These are phyloP conservation scores for Xylaria grammica DNA, from an alignment of 495 filamentous ascomycete genomes.

Conservation along the genomic window DNA sequence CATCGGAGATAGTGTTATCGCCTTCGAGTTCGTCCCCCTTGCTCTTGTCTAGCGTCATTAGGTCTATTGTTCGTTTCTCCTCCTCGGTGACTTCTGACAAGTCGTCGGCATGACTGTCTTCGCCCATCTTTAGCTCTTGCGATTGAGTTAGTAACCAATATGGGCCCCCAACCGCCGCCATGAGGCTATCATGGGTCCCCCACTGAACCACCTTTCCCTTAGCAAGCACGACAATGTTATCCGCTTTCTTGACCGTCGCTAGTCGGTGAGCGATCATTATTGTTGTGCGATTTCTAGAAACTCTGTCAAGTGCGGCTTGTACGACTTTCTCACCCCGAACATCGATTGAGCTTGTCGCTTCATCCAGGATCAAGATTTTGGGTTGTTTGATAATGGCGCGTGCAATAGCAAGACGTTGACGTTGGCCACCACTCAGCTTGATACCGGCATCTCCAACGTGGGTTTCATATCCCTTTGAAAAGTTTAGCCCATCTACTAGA, in stretches of 20 bases:
- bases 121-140: conserved; percentile 49
- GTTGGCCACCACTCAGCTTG: conserved; percentile 67
- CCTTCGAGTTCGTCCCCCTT: conserved; percentile 27
- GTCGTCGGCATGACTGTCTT: conserved; percentile 18
- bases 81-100: conserved; percentile 36
- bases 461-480: conserved; percentile 63
- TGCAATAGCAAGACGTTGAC: conserved; percentile 71
- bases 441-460: conserved; percentile 62
- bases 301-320: conserved; percentile 60
- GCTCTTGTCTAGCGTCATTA: conserved; percentile 36
- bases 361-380: conserved; percentile 81
- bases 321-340: conserved; percentile 63
- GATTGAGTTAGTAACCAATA: conserved; percentile 60
- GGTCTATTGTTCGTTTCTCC: conserved; percentile 48
- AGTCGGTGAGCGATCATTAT: conserved; percentile 68
- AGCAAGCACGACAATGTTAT: conserved; percentile 67
- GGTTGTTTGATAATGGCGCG: conserved; percentile 77
- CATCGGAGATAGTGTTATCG: conserved; percentile 29
- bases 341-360: conserved; percentile 74
- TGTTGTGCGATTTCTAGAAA: conserved; percentile 61
- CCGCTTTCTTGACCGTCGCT: conserved; percentile 64
- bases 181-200: conserved; percentile 71
- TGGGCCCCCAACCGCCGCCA: conserved; percentile 61
- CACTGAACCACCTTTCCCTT: conserved; percentile 67
- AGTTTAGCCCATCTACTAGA: background rate